Conservation (phyloP, 2,329 filamentous ascomycete species). For the Fusarium illudens region DNA sequence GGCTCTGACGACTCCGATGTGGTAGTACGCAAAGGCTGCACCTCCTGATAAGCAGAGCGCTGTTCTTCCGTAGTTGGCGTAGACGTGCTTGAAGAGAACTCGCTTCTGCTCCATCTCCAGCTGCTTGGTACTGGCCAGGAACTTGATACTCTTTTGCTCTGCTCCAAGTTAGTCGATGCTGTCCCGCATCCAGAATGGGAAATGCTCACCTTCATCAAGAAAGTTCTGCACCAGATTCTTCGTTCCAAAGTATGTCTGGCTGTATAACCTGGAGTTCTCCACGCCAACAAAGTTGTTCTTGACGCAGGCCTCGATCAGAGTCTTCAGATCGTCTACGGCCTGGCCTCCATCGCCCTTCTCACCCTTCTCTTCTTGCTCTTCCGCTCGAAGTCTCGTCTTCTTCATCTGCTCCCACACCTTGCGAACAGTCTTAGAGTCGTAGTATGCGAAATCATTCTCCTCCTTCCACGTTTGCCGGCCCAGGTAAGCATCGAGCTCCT, state of each 20-base stretch:
- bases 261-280: constrained; percentile 94
- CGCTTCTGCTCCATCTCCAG: constrained; percentile 79
- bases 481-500: constrained; percentile 80
- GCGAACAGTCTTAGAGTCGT: constrained; percentile 85
- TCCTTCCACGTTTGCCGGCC: constrained; percentile 84
- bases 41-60: constrained; percentile 93
- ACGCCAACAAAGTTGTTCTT: constrained; percentile 98
- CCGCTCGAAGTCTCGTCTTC: constrained; percentile 67
- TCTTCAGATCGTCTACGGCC: constrained; percentile 77
- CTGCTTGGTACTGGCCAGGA: constrained; percentile 73
- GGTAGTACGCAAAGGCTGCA: constrained; percentile 95
- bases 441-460: constrained; percentile 81
- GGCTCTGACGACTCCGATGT: constrained; percentile 91
- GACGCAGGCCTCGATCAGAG: constrained; percentile 85
- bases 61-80: constrained; percentile 90
- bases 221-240: constrained; percentile 93
- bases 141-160: constrained; percentile 72
- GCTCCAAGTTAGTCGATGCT: constrained; percentile 39
- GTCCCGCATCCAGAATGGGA: constrained; percentile 82
- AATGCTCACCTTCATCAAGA: constrained; percentile 75
- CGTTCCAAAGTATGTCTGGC: constrained; percentile 97
- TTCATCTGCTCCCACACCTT: constrained; percentile 80
- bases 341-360: constrained; percentile 52
- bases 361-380: constrained; percentile 56
- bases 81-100: constrained; percentile 83